A percentile compares a stretch with the other conserved stretches of the same genome.
Evolutionary conservation across 148 eudicot genomes (phyloP).

Genomic region (Nyssa sinensis): DNA sequence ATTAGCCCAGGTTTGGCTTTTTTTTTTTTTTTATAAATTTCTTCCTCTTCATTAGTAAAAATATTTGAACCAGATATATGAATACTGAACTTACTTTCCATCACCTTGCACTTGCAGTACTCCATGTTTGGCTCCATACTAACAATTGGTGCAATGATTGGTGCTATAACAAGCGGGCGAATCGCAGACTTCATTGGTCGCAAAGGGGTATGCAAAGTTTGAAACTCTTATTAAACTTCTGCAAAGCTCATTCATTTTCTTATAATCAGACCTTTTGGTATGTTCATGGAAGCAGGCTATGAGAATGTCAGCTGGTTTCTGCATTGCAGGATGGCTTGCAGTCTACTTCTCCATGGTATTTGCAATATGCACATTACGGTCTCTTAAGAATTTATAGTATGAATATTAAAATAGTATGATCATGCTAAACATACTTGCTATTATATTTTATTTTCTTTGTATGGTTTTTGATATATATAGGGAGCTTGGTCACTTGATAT

Average conservation of each 20-base stretch:
- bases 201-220: conserved; percentile 56
- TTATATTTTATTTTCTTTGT: not conserved
- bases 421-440: too few species aligned
- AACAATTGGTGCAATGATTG: conserved; percentile 84
- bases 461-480: conserved; percentile 26
- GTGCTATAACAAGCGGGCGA: conserved; percentile 72
- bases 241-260: not conserved
- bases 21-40: not conserved
- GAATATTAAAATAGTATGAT: not conserved
- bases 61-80: not conserved
- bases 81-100: not conserved
- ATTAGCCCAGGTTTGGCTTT: conserved; percentile 45
- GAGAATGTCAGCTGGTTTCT: conserved; percentile 65
- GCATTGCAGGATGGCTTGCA: conserved; percentile 81
- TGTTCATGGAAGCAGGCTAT: conserved; percentile 52
- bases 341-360: conserved; percentile 65
- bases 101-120: conserved; percentile 46
- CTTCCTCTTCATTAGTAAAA: not conserved
- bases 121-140: conserved; percentile 76
- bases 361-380: not conserved
- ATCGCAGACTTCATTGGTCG: conserved; percentile 63
- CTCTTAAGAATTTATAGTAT: not conserved
- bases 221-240: not conserved
- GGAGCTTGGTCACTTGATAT: conserved; percentile 60
- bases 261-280: not conserved